Evolutionary conservation across 192 early-diverging fungal genomes (phyloP).

Genomic region (Coemansia sp.): DNA sequence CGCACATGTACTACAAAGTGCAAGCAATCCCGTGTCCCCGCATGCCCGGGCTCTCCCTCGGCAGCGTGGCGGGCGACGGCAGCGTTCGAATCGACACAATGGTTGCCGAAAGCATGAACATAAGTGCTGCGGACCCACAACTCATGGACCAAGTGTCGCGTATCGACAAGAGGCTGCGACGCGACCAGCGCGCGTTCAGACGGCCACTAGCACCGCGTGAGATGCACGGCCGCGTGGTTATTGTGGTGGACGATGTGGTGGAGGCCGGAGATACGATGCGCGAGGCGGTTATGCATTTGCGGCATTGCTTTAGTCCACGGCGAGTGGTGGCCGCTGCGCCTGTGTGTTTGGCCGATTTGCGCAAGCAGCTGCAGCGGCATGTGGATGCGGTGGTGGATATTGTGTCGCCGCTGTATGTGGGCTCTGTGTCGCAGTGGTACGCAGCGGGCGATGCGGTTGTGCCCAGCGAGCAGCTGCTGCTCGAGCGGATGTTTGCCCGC

Average conservation of each 20-base stretch:
- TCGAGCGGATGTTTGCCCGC: conserved; percentile 31
- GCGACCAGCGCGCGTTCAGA: conserved; percentile 34
- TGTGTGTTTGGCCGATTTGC: conserved; percentile 52
- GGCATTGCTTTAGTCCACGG: conserved; percentile 31
- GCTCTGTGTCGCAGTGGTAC: conserved; percentile 44
- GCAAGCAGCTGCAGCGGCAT: conserved; percentile 41
- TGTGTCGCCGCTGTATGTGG: conserved; percentile 47
- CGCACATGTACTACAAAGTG: conserved; percentile 46
- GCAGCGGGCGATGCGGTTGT: conserved; percentile 18
- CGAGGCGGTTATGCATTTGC: conserved; percentile 48
- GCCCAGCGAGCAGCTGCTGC: conserved; percentile 22
- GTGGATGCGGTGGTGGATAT: conserved; percentile 41
- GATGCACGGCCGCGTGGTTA: conserved; percentile 28
- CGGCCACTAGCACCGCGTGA: conserved; percentile 2
- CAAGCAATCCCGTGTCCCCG: conserved; percentile 30
- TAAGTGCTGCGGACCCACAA: conserved; percentile 7
- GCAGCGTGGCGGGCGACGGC: conserved; percentile 53
- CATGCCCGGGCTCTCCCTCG: conserved; percentile 47
- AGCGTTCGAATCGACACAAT: conserved; percentile 48
- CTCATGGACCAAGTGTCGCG: conserved; percentile 17
- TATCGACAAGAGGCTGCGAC: conserved; percentile 16
- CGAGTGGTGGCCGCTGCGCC: conserved; percentile 51
- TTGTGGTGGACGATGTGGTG: conserved; percentile 54
- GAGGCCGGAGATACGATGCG: conserved; percentile 56
- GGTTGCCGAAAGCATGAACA: conserved; percentile 34